Evolutionary conservation across 192 early-diverging fungal genomes (phyloP), one percentile per base, ranked within the genome.

Genomic region (Cladochytrium replicatum): DNA sequence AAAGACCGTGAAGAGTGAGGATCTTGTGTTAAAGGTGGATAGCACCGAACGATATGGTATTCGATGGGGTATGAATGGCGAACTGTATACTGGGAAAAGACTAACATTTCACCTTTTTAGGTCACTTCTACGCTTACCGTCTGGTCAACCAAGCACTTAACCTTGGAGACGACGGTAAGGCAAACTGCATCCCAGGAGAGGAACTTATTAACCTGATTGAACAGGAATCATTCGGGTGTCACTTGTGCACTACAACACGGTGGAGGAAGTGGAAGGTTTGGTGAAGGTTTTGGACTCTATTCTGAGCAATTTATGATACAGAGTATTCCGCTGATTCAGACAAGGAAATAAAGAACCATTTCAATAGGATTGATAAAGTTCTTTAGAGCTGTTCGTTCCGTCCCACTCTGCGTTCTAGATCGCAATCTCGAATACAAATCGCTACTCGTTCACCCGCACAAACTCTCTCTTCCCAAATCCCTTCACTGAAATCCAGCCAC

Each of bases 211-310:
- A 13, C 17, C 17, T 37, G 13, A 13, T 37, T 37, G 17, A 37
- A 13, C 17, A 37, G 57, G 58, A 4, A 29, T 63, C 19, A 48
- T 63, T 3, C 51, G 50, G 2, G 49, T 63, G 15, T 51, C 37
- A 29, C 21, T 63, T 9, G 42, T 64, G n/a, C 60, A 61, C 32
- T 63, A 63, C 57, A 63, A 63, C 29, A 63, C 55, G 11, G 13
- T 53, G 24, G 60, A 63, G 30, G 55, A 63, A 29, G 46, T 63
- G n/a, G 48, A 60, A 9, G 21, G n/a, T 19, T 29, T 62, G 40
- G 32, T 62, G 21, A 15, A 25, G 8, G 51, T 39, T 4, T 44
- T 57, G 9, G 47, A 57, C n/a, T n/a, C n/a, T n/a, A n/a, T n/a
- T n/a, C n/a, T n/a, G n/a, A n/a, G n/a, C n/a, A n/a, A n/a, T n/a